Evolutionary conservation across 345 rosid genomes (phyloP).

Genomic region (Lepidium didymum): DNA sequence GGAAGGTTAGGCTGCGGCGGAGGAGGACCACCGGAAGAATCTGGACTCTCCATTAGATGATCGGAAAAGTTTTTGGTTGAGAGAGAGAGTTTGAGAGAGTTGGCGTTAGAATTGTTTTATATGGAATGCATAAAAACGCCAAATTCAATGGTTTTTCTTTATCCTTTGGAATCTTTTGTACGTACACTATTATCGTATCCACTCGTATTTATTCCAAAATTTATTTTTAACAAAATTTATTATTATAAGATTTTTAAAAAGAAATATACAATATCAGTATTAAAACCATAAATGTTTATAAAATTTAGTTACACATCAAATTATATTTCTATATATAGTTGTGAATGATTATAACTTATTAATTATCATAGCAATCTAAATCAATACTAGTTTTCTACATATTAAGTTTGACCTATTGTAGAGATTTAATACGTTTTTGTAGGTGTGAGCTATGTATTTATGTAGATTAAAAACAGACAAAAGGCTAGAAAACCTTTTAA

Average conservation of each 20-base stretch:
- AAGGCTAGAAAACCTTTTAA: neutral
- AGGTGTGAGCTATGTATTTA: neutral
- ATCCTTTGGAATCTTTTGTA: constrained; percentile 15
- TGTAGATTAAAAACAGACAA: neutral
- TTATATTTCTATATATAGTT: neutral
- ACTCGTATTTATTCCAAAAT: neutral
- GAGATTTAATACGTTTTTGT: neutral
- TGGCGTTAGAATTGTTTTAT: neutral
- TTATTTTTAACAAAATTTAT: no score
- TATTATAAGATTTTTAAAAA: neutral
- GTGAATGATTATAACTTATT: neutral
- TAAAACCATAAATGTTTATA: neutral
- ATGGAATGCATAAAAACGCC: constrained; percentile 13
- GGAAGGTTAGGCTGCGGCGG: constrained; percentile 82
- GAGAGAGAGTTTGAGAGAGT: constrained; percentile 1
- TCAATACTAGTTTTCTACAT: neutral
- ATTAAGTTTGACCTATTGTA: neutral
- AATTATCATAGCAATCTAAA: neutral
- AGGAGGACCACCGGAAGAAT: constrained; percentile 55
- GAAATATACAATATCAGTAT: neutral
- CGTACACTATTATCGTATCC: constrained; percentile 15
- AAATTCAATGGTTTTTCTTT: neutral
- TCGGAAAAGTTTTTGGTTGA: neutral
- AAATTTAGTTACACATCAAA: neutral
- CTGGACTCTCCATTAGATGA: constrained; percentile 65